A percentile compares a stretch with the other conserved stretches of the same genome.
These are phyloP conservation scores for Didymella lethalis DNA, from an alignment of 2,329 filamentous ascomycete species.

Conservation along the genomic window DNA sequence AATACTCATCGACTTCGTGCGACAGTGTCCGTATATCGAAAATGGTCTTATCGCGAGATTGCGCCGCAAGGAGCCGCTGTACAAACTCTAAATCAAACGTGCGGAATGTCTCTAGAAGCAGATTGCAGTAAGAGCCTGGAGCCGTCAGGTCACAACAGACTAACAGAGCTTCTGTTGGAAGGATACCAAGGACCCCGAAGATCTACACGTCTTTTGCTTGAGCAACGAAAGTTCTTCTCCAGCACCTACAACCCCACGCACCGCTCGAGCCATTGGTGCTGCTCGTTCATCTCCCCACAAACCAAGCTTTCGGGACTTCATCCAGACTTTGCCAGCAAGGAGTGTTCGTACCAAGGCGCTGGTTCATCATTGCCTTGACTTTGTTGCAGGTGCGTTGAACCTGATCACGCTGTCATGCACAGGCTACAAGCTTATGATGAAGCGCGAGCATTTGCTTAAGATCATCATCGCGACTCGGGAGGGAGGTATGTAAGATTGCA, in stretches of 20 bases:
- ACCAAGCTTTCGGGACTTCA: neutral
- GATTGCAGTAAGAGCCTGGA: neutral
- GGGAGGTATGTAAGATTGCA: neutral
- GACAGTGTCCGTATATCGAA: too few relatives aligned
- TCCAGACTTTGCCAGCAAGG: neutral
- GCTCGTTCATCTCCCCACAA: neutral
- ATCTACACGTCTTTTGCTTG: too few relatives aligned
- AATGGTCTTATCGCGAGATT: neutral
- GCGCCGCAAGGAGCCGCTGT: neutral
- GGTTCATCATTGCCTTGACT: neutral
- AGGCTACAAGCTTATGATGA: neutral
- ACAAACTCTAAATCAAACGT: neutral
- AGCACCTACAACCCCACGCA: neutral
- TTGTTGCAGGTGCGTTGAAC: neutral
- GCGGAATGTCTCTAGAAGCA: neutral
- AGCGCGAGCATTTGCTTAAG: neutral
- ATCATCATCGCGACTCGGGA: neutral
- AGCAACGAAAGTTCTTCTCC: neutral
- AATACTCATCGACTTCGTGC: too few relatives aligned
- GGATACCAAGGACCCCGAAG: too few relatives aligned
- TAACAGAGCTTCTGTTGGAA: neutral
- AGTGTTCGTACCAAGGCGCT: neutral
- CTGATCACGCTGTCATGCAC: neutral
- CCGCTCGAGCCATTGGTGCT: neutral
- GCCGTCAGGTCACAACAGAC: neutral